Evolutionary conservation across 2,329 filamentous ascomycete genomes (phyloP).

Genomic region (Stylonectria norvegica): DNA sequence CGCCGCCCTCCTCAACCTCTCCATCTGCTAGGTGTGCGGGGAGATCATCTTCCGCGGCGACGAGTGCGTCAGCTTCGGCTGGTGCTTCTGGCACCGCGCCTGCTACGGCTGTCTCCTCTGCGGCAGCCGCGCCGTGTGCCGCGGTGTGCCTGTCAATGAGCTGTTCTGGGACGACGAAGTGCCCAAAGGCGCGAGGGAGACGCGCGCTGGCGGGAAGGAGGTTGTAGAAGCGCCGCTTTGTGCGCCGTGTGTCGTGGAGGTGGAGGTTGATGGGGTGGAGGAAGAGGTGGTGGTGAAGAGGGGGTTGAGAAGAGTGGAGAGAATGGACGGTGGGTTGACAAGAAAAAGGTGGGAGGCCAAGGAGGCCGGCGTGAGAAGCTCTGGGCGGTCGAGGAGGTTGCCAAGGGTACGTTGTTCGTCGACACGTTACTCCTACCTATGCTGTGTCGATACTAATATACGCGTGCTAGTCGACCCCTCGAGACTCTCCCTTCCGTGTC

Average conservation of each 20-base stretch:
- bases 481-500: conserved; percentile 2
- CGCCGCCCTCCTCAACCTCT: conserved; percentile 47
- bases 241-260: conserved; percentile 41
- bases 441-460: conserved; percentile 1
- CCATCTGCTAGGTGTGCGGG: conserved; percentile 57
- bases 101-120: conserved; percentile 57
- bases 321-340: conserved; percentile 45
- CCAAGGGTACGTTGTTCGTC: conserved; percentile 5
- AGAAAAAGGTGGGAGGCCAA: conserved; percentile 41
- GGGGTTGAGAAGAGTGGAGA: conserved; percentile 43
- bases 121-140: conserved; percentile 39
- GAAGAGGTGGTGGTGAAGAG: conserved; percentile 38
- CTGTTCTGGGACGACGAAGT: conserved; percentile 27
- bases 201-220: conserved; percentile 33
- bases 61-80: conserved; percentile 56
- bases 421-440: no score
- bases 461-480: conserved; percentile 1
- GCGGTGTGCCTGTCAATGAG: conserved; percentile 33
- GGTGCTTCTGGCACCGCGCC: conserved; percentile 57
- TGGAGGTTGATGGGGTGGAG: conserved; percentile 34
- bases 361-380: conserved; percentile 12
- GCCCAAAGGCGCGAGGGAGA: conserved; percentile 5
- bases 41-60: conserved; percentile 51
- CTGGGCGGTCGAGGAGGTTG: conserved; percentile 2
- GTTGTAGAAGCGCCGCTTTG: conserved; percentile 49